These are phyloP conservation scores for Elaeis guineensis DNA, from an alignment of 176 grass and related monocot genomes.

Conservation along the genomic window DNA sequence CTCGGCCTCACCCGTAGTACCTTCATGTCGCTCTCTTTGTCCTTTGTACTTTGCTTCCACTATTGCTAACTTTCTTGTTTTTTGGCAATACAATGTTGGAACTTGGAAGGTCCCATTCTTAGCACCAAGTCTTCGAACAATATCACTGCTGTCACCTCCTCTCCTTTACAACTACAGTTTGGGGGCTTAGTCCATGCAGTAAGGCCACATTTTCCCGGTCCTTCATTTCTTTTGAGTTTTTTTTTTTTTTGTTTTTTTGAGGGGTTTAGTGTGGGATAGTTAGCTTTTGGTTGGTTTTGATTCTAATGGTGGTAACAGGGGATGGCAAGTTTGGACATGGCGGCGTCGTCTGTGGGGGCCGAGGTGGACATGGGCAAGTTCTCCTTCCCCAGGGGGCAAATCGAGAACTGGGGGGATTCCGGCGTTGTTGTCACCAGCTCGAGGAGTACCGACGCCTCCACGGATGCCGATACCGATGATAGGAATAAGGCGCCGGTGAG, in stretches of 20 bases:
- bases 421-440: conserved; percentile 52
- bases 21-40: neutral
- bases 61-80: neutral
- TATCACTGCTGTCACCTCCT: conserved; percentile 37
- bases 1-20: conserved; percentile 53
- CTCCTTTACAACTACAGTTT: conserved; percentile 33
- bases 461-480: conserved; percentile 50
- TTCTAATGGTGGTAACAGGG: conserved; percentile 13
- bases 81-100: neutral
- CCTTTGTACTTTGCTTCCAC: neutral
- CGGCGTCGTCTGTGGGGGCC: too few relatives aligned
- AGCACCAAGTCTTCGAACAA: conserved; percentile 77
- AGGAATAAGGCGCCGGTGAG: conserved; percentile 22
- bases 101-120: conserved; percentile 53
- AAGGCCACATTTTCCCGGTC: neutral
- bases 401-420: conserved; percentile 80
- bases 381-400: conserved; percentile 39
- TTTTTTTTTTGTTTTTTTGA: neutral
- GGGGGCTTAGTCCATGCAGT: conserved; percentile 33
- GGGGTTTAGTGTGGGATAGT: neutral
- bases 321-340: conserved; percentile 36
- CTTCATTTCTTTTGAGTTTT: neutral
- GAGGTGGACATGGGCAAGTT: conserved; percentile 19
- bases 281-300: neutral
- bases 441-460: conserved; percentile 41